Evolutionary conservation across 2,329 filamentous ascomycete species (phyloP), one percentile per base, ranked within the genome.

Genomic region (Monilinia polystroma): DNA sequence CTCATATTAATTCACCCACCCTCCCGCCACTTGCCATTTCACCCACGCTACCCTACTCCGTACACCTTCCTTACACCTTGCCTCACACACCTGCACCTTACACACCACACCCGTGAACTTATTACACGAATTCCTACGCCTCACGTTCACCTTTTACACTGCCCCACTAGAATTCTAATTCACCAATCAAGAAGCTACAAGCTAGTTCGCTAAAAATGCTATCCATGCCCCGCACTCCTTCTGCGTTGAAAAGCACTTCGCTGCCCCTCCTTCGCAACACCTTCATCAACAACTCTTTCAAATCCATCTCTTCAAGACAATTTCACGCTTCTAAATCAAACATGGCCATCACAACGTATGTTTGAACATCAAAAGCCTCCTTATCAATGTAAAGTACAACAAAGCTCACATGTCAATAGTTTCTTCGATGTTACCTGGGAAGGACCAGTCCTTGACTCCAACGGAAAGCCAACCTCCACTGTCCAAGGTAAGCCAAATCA

Each of bases 261-360:
- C 18, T 66, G 63, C 63, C 63, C 63, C 63, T 66, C 63, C 63
- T 66, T 66, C 63, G 63, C 54, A 66, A 66, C 45, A 66, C 47
- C 63, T 66, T 66, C 55, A 60, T 66, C 63, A 66, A 66, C 60
- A 65, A 65, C 63, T 65, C 63, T 59, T 65, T 65, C 63, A 65
- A 47, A 49, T 53, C 54, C 16, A 66, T 60, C 56, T 59, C 63
- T 43, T 66, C 69, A 67, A 80, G 85, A 78, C 79, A 80, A 72
- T 89, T 89, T 78, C 82, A 85, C 78, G 83, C 86, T 76, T 84
- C 90, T 79, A 81, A 89, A 76, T 81, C 85, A 83, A 88, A 84
- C 80, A 97, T 96, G 92, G 81, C 83, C 77, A 81, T 86, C 79
- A 87, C 89, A 79, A 87, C 87, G 82, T 92, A 84, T 82, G 87